Evolutionary conservation across 2,329 filamentous ascomycete species (phyloP).

Genomic region (Cercospora sp.): DNA sequence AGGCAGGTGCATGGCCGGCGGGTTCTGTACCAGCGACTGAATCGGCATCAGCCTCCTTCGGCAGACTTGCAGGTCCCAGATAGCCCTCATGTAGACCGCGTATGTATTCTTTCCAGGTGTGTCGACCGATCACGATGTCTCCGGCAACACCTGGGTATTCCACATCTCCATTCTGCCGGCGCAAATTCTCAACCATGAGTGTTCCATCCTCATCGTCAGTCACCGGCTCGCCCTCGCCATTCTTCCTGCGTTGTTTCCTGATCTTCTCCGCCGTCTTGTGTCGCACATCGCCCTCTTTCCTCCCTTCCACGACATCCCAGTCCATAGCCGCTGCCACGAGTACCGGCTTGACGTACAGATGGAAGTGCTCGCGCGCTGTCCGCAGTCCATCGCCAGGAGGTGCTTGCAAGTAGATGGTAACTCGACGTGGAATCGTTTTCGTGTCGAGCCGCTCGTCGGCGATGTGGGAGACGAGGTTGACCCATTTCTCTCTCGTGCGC

Average conservation of each 20-base stretch:
- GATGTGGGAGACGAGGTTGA: constrained; percentile 78
- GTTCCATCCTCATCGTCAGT: constrained; percentile 53
- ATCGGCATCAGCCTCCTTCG: constrained; percentile 40
- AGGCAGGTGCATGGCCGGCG: not conserved
- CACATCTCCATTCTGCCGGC: constrained; percentile 65
- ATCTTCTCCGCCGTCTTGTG: constrained; percentile 85
- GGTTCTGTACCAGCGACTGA: constrained; percentile 13
- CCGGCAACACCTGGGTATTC: constrained; percentile 74
- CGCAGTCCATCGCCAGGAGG: constrained; percentile 85
- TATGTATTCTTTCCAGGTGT: constrained; percentile 97
- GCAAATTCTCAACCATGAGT: constrained; percentile 61
- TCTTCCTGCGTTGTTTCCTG: constrained; percentile 63
- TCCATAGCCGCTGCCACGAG: constrained; percentile 86
- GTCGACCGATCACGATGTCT: constrained; percentile 84
- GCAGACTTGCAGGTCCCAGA: constrained; percentile 77
- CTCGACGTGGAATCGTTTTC: constrained; percentile 73
- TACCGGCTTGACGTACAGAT: constrained; percentile 92
- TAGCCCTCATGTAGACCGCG: constrained; percentile 93
- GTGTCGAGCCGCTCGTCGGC: constrained; percentile 72
- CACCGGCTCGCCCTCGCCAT: constrained; percentile 52
- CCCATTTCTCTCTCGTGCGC: constrained; percentile 82
- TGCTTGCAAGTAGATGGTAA: constrained; percentile 82
- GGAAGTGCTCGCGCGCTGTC: constrained; percentile 88
- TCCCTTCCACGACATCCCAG: constrained; percentile 92
- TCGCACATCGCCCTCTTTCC: constrained; percentile 88